These are phyloP conservation scores for Boechera divaricarpa DNA, from an alignment of 345 rosid genomes.

Conservation along the genomic window DNA sequence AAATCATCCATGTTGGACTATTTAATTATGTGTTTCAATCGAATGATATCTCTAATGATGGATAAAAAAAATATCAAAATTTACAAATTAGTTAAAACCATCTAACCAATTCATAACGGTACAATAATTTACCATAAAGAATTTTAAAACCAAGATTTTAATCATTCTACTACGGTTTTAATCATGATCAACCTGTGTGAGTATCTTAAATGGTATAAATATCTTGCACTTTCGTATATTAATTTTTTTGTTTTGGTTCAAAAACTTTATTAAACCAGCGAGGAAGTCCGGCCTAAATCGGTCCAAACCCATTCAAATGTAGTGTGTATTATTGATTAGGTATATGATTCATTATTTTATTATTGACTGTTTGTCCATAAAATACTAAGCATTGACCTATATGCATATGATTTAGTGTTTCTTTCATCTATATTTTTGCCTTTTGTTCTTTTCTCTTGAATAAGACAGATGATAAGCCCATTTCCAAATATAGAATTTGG, in stretches of 20 bases:
- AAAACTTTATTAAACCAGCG: too few species aligned
- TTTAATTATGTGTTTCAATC: background rate
- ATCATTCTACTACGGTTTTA: background rate
- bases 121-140: background rate
- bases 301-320: background rate
- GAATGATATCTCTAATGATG: background rate
- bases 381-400: background rate
- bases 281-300: background rate
- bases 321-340: background rate
- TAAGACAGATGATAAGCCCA: slow-evolving; percentile 30
- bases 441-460: background rate
- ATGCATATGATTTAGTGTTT: background rate
- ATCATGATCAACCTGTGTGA: too few species aligned
- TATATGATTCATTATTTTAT: background rate
- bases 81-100: background rate
- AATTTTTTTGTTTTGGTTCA: too few species aligned
- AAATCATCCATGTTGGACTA: background rate
- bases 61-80: background rate
- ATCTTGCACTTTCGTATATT: too few species aligned
- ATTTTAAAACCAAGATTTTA: too few species aligned
- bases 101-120: background rate
- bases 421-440: background rate
- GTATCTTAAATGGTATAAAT: too few species aligned
- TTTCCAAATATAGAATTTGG: background rate
- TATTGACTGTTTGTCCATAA: background rate